A percentile compares a stretch with the other conserved stretches of the same genome.
Conservation (phyloP, 106 monocot species). For the Amphibolis antarctica region DNA sequence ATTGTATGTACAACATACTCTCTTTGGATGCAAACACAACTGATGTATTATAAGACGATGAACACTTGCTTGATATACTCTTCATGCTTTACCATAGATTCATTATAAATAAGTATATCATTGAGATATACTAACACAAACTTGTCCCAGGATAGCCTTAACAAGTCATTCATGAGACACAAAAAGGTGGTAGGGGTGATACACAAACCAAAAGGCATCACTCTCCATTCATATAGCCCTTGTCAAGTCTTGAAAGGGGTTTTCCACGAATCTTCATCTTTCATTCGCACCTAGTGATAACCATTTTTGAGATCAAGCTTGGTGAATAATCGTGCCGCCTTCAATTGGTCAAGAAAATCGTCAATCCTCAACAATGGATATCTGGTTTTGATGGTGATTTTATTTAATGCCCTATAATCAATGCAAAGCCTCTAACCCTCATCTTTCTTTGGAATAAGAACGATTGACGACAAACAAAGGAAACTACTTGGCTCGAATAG, state of each 20-base stretch:
- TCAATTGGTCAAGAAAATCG: not conserved
- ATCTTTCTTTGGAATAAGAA: conserved; percentile 7
- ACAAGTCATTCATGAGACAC: not conserved
- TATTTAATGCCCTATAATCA: not conserved
- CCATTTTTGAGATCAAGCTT: not conserved
- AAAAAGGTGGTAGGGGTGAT: not conserved
- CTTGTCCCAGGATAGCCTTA: not conserved
- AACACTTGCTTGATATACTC: not conserved
- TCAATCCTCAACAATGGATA: no score
- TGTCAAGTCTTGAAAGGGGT: not conserved
- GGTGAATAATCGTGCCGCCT: not conserved
- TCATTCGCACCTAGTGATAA: not conserved
- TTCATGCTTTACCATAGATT: not conserved
- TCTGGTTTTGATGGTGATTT: conserved; percentile 6
- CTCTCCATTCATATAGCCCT: not conserved
- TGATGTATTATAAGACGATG: no score
- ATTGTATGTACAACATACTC: no score
- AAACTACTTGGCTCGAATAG: not conserved
- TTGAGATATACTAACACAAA: conserved; percentile 5
- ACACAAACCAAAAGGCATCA: not conserved
- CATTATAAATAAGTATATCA: conserved; percentile 5
- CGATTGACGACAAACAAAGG: not conserved
- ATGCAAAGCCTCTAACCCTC: not conserved
- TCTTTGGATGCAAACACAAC: no score
- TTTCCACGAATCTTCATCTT: conserved; percentile 2